Evolutionary conservation across 2,329 filamentous ascomycete genomes (phyloP), one percentile per base, ranked within the genome.

Genomic region (Aplosporella prunicola): DNA sequence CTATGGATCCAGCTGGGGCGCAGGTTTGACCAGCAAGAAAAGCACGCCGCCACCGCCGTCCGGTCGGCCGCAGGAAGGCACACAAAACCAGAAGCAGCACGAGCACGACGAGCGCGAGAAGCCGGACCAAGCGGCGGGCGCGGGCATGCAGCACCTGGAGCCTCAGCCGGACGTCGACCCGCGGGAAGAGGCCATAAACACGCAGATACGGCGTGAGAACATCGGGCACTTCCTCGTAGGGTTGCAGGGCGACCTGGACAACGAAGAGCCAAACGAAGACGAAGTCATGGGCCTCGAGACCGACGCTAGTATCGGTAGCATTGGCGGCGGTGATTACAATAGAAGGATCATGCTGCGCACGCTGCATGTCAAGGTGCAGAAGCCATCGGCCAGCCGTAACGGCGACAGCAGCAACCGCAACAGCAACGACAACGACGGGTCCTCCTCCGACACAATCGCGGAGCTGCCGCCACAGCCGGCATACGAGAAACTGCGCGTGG

Each of bases 201-300:
- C 45, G 1, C 64, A 67, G 36, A 59, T 62, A 20, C 52, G 43
- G 9, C 52, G 50, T 11, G 67, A 70, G 43, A 65, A 64, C 39
- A 47, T 53, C n/a, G 71, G 69, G 1, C 67, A 71, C 45, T 88
- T 77, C 49, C 62, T 87, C 15, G 72, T 88, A 40, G 82, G 82
- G 0, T 67, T 86, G 5, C 70, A 73, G 45, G 80, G 80, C 5
- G 69, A 79, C 23, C 67, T 82, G 20, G 72, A 77, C 9, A 8
- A 24, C 27, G 27, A 11, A 8, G 27, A 15, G 9, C 9, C 8
- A 29, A 14, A 7, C 7, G 68, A 74, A 27, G 52, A 43, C 40
- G 52, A 63, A 36, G 70, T 74, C 43, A 66, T 71, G 1, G 59
- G 55, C 14, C 13, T 40, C 14, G 48, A 48, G n/a, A 57, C 58